Evolutionary conservation across 106 monocot genomes (phyloP).

Genomic region (Dendrobium nobile): DNA sequence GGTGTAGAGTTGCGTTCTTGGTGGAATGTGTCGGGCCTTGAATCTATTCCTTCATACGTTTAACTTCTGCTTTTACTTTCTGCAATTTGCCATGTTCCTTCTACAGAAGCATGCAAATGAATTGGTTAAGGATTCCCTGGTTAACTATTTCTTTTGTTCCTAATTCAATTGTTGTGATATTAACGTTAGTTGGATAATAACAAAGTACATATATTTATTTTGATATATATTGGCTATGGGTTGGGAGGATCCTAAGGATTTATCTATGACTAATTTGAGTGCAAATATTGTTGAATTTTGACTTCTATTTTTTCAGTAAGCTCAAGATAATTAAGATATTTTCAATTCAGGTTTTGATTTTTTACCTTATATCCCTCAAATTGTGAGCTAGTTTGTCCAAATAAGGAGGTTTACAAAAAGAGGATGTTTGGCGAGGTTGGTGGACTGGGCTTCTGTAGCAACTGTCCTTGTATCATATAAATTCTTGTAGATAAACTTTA

Average conservation of each 20-base stretch:
- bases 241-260: too few species aligned
- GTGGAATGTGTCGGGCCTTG: not conserved
- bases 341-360: not conserved
- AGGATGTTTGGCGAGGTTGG: not conserved
- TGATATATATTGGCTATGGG: not conserved
- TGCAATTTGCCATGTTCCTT: not conserved
- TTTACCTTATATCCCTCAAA: not conserved
- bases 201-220: not conserved
- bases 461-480: not conserved
- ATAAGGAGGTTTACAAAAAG: not conserved
- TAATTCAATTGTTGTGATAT: not conserved
- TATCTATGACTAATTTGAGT: too few species aligned
- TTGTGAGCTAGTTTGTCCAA: not conserved
- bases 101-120: not conserved
- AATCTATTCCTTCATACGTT: not conserved
- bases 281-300: not conserved
- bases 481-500: not conserved
- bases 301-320: not conserved
- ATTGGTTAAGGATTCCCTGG: not conserved
- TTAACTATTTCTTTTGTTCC: not conserved
- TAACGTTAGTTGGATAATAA: not conserved
- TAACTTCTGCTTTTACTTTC: too few species aligned
- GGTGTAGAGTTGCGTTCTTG: not conserved
- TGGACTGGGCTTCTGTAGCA: not conserved
- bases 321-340: not conserved